A percentile compares a stretch with the other conserved stretches of the same genome.
phyloP scores from a whole-genome alignment of 352 stramenopile species.

The Globisporangium nagaii region DNA sequence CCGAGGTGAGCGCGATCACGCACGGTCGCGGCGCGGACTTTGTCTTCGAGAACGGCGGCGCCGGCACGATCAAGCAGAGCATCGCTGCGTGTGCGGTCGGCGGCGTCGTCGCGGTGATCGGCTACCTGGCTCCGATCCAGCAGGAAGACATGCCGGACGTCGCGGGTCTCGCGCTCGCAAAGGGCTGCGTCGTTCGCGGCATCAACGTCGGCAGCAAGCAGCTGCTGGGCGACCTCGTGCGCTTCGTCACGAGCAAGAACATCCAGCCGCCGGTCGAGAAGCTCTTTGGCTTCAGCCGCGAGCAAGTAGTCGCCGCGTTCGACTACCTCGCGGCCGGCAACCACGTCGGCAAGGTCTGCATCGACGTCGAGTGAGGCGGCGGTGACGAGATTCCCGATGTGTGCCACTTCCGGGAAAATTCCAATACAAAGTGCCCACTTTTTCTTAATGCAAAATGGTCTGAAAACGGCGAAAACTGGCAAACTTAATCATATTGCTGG shows the following conservation, averaged over 20 bases:
- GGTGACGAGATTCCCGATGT: too few relatives aligned
- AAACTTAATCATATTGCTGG: too few relatives aligned
- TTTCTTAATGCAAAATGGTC: too few relatives aligned
- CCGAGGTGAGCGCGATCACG: constrained; percentile 17
- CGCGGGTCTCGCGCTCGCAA: constrained; percentile 10
- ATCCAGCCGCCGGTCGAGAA: constrained; percentile 20
- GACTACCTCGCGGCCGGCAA: constrained; percentile 14
- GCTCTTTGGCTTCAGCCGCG: constrained; percentile 16
- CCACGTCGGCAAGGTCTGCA: constrained; percentile 25
- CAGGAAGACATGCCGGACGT: constrained; percentile 30
- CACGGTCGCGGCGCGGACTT: constrained; percentile 22
- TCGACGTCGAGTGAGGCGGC: constrained; percentile 5
- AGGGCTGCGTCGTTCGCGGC: constrained; percentile 17
- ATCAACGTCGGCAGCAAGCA: constrained; percentile 1
- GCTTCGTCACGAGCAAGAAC: constrained; percentile 18
- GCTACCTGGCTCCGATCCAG: constrained; percentile 19
- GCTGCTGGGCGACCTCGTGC: constrained; percentile 17
- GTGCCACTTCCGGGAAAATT: too few relatives aligned
- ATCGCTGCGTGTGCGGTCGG: constrained; percentile 21
- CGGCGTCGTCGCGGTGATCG: constrained; percentile 21
- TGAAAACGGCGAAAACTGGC: too few relatives aligned
- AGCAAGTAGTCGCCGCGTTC: constrained; percentile 20
- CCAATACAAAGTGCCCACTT: too few relatives aligned
- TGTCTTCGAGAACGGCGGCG: constrained; percentile 27
- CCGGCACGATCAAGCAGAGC: constrained; percentile 28